Evolutionary conservation across 2,329 filamentous ascomycete species (phyloP).

Genomic region (Saccharata proteae): DNA sequence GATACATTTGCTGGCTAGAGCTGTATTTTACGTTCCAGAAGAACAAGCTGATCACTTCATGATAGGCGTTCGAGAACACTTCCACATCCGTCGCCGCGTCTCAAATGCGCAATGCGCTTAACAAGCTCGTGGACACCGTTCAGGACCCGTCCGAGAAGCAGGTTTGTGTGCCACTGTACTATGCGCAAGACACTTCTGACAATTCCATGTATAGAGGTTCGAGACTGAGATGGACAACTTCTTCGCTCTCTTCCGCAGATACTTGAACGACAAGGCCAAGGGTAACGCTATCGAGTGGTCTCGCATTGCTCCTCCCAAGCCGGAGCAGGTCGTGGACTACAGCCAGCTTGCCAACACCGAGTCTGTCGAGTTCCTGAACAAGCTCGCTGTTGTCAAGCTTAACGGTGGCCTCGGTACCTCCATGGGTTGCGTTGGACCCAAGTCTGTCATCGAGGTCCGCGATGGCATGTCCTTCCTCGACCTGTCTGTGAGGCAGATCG

Average conservation of each 20-base stretch:
- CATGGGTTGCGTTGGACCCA: conserved; percentile 98
- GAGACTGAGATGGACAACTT: conserved; percentile 99
- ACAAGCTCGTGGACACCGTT: conserved; percentile 82
- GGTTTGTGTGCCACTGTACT: conserved; percentile 44
- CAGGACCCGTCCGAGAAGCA: conserved; percentile 66
- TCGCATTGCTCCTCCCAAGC: conserved; percentile 85
- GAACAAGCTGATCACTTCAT: no score
- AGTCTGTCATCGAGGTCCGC: conserved; percentile 98
- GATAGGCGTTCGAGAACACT: conserved; percentile 99
- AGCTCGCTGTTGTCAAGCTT: conserved; percentile 96
- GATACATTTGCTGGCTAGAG: no score
- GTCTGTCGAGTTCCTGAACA: conserved; percentile 88
- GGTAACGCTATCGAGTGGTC: conserved; percentile 94
- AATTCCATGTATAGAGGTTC: conserved; percentile 58
- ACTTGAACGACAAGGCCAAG: conserved; percentile 98
- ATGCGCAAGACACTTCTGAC: conserved; percentile 12
- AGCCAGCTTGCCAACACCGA: conserved; percentile 79
- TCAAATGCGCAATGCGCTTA: conserved; percentile 97
- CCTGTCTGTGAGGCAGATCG: conserved; percentile 95
- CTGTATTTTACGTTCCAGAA: no score
- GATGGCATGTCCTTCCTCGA: conserved; percentile 99
- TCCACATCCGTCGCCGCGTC: conserved; percentile 95
- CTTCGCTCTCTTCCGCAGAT: conserved; percentile 95
- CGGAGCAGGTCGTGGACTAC: conserved; percentile 91
- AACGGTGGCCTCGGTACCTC: conserved; percentile 98